Evolutionary conservation across 108 stramenopile genomes (phyloP).

Genomic region (Nitzschia putrida): DNA sequence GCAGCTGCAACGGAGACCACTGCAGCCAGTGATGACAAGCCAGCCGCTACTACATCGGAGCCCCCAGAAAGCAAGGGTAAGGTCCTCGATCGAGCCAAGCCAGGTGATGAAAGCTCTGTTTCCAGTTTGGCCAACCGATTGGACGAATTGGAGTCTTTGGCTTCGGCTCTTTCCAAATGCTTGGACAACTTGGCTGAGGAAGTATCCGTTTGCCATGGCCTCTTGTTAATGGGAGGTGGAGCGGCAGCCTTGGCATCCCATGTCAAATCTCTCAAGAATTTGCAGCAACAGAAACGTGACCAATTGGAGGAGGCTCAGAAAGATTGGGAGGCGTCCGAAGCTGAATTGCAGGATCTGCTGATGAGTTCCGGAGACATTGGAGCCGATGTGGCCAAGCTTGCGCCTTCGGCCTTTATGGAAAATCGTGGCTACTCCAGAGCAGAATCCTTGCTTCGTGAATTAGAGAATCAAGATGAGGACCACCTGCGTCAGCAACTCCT

Average conservation of each 20-base stretch:
- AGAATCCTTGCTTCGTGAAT: background rate
- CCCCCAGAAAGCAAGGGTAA: constrained; percentile 1
- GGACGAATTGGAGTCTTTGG: constrained; percentile 54
- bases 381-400: constrained; percentile 21
- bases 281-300: constrained; percentile 41
- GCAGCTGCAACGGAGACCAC: background rate
- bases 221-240: constrained; percentile 62
- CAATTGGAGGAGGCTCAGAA: constrained; percentile 35
- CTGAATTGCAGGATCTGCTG: constrained; percentile 58
- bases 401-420: background rate
- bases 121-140: constrained; percentile 42
- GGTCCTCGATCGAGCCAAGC: constrained; percentile 13
- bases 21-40: background rate
- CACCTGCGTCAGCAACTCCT: constrained; percentile 27
- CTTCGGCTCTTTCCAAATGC: constrained; percentile 56
- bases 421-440: constrained; percentile 5
- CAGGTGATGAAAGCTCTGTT: constrained; percentile 30
- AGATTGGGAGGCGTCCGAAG: constrained; percentile 56
- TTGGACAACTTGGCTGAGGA: constrained; percentile 78
- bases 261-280: constrained; percentile 64
- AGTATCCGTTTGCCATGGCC: constrained; percentile 66
- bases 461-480: constrained; percentile 22
- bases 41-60: background rate
- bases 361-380: constrained; percentile 19
- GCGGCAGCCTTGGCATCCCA: constrained; percentile 68